Conservation (phyloP, 73 alveolate species). For the Paramecium sonneborni region DNA sequence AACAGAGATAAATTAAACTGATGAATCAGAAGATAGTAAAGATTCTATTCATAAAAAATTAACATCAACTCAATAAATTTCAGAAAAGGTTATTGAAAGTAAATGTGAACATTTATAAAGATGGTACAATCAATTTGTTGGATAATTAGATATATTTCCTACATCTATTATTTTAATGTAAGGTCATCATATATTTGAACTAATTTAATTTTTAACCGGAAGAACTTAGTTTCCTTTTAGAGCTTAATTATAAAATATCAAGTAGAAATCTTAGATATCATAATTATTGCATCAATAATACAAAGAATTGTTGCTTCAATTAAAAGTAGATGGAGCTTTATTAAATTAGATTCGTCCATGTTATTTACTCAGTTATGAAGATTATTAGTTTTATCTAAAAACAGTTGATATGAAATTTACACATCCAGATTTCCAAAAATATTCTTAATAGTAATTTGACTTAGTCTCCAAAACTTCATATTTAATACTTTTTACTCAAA, state of each 20-base stretch:
- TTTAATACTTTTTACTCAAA: constrained; percentile 89
- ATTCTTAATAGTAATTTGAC: constrained; percentile 72
- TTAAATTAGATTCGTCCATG: constrained; percentile 96
- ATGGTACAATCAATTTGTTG: constrained; percentile 89
- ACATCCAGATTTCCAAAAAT: constrained; percentile 53
- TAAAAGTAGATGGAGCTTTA: constrained; percentile 96
- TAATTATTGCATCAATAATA: constrained; percentile 74
- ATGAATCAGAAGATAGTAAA: constrained; percentile 66
- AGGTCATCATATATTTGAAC: constrained; percentile 91
- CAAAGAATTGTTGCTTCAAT: constrained; percentile 86
- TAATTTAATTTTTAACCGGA: constrained; percentile 87
- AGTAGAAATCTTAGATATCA: constrained; percentile 76
- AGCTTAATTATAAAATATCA: constrained; percentile 73
- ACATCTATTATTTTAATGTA: constrained; percentile 85
- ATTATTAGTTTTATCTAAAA: constrained; percentile 71
- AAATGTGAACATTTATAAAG: constrained; percentile 89
- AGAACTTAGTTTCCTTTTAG: constrained; percentile 92
- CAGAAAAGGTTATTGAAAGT: constrained; percentile 83
- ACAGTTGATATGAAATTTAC: constrained; percentile 48
- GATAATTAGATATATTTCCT: constrained; percentile 89
- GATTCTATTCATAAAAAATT: constrained; percentile 68
- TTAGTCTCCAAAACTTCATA: constrained; percentile 90
- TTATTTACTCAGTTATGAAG: constrained; percentile 84
- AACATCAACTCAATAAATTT: constrained; percentile 66
- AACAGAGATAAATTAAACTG: constrained; percentile 76